phyloP scores from a whole-genome alignment of 345 rosid species.

The Lagerstroemia speciosa region DNA sequence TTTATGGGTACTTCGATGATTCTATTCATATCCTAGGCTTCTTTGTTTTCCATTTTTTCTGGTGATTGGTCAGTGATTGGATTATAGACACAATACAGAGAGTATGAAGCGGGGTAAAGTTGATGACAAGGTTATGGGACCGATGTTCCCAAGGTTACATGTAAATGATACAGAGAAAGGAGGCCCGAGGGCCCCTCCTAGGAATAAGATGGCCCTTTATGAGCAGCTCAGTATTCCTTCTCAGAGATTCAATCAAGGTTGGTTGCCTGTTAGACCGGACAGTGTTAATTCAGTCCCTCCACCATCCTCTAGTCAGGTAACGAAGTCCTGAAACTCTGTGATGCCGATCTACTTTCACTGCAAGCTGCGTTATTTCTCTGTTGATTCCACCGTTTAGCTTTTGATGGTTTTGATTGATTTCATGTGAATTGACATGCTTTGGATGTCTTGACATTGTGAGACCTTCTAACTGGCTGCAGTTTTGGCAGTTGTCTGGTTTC shows the following conservation, averaged over 20 bases:
- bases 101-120: conserved; percentile 72
- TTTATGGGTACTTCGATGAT: neutral
- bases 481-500: neutral
- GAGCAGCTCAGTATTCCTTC: conserved; percentile 87
- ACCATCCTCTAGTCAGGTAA: conserved; percentile 56
- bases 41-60: neutral
- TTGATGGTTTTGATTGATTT: neutral
- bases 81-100: neutral
- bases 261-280: conserved; percentile 25
- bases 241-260: conserved; percentile 51
- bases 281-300: conserved; percentile 33
- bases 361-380: neutral
- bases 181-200: conserved; percentile 96
- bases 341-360: neutral
- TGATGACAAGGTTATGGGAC: conserved; percentile 58
- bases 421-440: neutral
- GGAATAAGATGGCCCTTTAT: conserved; percentile 99
- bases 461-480: neutral
- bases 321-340: neutral
- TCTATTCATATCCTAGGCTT: neutral
- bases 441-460: neutral
- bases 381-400: neutral
- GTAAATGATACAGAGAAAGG: conserved; percentile 86
- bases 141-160: conserved; percentile 90
- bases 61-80: neutral